Evolutionary conservation across 805 yeast genomes (phyloP).

Genomic region (Pichia californica): DNA sequence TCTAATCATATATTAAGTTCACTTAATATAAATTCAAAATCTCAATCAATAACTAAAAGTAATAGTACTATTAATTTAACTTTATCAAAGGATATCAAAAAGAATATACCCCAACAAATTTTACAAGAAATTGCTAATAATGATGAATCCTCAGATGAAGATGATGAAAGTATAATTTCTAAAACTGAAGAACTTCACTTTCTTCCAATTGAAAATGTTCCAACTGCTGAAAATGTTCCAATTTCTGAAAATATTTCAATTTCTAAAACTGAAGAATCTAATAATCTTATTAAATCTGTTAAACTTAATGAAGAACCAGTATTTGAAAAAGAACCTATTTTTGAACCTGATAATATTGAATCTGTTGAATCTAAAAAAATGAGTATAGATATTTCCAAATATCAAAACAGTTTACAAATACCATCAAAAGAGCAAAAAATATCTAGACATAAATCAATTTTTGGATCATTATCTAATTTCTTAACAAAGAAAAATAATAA

Average conservation of each 20-base stretch:
- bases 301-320: neutral
- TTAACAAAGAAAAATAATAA: conserved; percentile 1
- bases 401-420: conserved; percentile 2
- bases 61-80: too few relatives aligned
- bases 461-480: conserved; percentile 11
- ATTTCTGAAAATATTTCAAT: too few relatives aligned
- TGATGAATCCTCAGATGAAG: conserved; percentile 5
- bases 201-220: neutral
- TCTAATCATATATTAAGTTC: too few relatives aligned
- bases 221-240: too few relatives aligned
- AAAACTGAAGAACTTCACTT: neutral
- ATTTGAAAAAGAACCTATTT: neutral
- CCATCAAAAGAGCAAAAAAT: conserved; percentile 2
- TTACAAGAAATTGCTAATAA: conserved; percentile 4
- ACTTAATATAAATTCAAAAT: too few relatives aligned
- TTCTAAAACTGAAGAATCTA: too few relatives aligned
- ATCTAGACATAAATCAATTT: conserved; percentile 23
- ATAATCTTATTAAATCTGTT: too few relatives aligned
- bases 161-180: conserved; percentile 6
- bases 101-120: conserved; percentile 3
- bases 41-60: too few relatives aligned
- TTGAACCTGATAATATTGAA: too few relatives aligned
- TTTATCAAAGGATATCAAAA: neutral
- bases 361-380: neutral
- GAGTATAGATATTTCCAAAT: conserved; percentile 1